Conservation (phyloP, 2,329 filamentous ascomycete species). For the Clonostachys sp. region DNA sequence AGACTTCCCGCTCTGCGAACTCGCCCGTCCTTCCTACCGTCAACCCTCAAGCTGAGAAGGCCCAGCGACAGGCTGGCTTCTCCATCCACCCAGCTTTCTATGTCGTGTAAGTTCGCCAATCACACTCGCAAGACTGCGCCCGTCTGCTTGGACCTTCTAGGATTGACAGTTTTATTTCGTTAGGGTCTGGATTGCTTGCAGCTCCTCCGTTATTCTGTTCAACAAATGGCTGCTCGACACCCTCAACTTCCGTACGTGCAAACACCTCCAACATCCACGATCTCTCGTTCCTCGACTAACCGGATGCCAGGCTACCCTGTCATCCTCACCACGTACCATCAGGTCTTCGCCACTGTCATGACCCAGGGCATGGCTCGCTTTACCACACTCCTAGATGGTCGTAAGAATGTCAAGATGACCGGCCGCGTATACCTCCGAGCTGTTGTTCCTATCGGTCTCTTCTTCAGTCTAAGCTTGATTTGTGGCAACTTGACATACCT, state of each 20-base stretch:
- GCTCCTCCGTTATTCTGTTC: constrained; percentile 94
- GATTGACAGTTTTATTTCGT: background rate
- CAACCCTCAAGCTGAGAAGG: constrained; percentile 72
- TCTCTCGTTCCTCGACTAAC: background rate
- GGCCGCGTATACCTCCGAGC: constrained; percentile 87
- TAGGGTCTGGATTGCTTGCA: constrained; percentile 89
- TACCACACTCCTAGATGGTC: constrained; percentile 84
- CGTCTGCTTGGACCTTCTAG: background rate
- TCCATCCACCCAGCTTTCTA: constrained; percentile 80
- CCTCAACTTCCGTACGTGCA: constrained; percentile 61
- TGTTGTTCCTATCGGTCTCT: constrained; percentile 90
- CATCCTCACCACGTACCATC: constrained; percentile 92
- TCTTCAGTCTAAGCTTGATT: constrained; percentile 94
- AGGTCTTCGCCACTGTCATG: constrained; percentile 88
- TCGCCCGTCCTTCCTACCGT: constrained; percentile 70
- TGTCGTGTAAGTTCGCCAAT: constrained; percentile 54
- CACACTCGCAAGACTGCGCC: background rate
- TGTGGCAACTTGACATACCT: constrained; percentile 95
- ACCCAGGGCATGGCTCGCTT: constrained; percentile 91
- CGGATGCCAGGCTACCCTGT: constrained; percentile 57
- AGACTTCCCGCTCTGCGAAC: constrained; percentile 58
- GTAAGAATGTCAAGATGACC: constrained; percentile 97
- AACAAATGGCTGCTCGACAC: constrained; percentile 98
- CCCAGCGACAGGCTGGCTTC: constrained; percentile 50
- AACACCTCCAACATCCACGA: background rate